These are phyloP conservation scores for Endocarpon pusillum DNA, from an alignment of 495 filamentous ascomycete species.

Conservation along the genomic window DNA sequence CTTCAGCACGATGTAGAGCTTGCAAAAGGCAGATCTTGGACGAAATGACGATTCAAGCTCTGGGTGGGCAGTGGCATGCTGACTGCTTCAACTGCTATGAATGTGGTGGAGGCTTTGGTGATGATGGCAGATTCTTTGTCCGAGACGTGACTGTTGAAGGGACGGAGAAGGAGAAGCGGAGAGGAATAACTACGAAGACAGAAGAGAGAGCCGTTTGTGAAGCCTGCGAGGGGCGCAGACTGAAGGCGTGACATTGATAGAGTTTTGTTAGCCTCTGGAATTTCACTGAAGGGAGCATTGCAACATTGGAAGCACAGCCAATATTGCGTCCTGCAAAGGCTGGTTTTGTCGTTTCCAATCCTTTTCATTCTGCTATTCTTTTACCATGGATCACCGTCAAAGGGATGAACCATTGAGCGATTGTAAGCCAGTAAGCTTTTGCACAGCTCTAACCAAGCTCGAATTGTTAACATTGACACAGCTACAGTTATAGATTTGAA, in stretches of 20 bases:
- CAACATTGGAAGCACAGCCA: too few relatives aligned
- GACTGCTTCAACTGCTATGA: conserved; percentile 76
- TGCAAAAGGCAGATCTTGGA: conserved; percentile 76
- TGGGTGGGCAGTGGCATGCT: conserved; percentile 89
- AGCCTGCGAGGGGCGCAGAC: conserved; percentile 41
- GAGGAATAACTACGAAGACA: conserved; percentile 29
- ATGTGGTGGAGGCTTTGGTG: conserved; percentile 39
- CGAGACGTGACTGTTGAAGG: conserved; percentile 36
- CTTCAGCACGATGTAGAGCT: conserved; percentile 68
- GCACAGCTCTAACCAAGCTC: too few relatives aligned
- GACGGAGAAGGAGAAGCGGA: conserved; percentile 20
- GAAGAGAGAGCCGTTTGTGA: conserved; percentile 43
- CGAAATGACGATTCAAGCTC: conserved; percentile 66
- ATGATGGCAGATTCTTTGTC: conserved; percentile 48
- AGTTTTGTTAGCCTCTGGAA: too few relatives aligned
- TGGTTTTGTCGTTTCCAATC: too few relatives aligned
- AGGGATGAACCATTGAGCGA: too few relatives aligned
- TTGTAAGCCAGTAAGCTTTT: too few relatives aligned
- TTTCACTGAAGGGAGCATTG: too few relatives aligned
- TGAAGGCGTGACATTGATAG: conserved; percentile 32
- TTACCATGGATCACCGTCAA: too few relatives aligned
- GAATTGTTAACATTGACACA: too few relatives aligned
- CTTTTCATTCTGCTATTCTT: too few relatives aligned
- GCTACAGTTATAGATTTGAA: too few relatives aligned
- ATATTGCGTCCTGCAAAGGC: too few relatives aligned